phyloP scores from a whole-genome alignment of 2,329 filamentous ascomycete species.

The Aspergillus quadrilineatus region DNA sequence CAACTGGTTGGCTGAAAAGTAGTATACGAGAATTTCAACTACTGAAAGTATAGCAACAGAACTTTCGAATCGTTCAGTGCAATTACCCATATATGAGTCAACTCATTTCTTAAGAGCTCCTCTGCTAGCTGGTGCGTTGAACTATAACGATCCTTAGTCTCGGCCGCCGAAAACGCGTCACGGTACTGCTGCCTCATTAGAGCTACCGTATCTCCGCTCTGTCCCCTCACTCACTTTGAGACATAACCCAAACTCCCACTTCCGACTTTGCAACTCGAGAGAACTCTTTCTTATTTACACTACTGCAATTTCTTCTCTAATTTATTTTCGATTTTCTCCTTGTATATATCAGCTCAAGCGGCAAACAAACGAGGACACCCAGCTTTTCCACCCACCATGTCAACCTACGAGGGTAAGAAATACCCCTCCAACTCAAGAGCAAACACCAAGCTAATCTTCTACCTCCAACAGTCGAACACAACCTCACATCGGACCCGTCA shows the following conservation, averaged over 20 bases:
- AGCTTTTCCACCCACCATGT: slow-evolving; percentile 30
- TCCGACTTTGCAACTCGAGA: neutral
- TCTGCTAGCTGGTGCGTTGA: neutral
- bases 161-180: slow-evolving; percentile 11
- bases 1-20: slow-evolving; percentile 56
- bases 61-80: neutral
- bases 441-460: neutral
- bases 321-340: neutral
- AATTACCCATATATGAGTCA: neutral
- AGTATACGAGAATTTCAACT: slow-evolving; percentile 62
- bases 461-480: slow-evolving; percentile 42
- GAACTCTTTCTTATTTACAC: neutral
- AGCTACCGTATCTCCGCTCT: neutral
- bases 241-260: neutral
- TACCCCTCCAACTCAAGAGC: neutral
- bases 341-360: neutral
- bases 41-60: slow-evolving; percentile 27
- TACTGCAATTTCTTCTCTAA: neutral
- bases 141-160: neutral
- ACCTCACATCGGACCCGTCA: slow-evolving; percentile 15
- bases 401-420: slow-evolving; percentile 41
- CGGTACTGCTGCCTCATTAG: slow-evolving; percentile 7
- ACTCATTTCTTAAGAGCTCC: too few species aligned
- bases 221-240: neutral
- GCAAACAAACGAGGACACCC: slow-evolving; percentile 1